phyloP scores from a whole-genome alignment of 2,329 filamentous ascomycete genomes.

The Bertia moriformis region DNA sequence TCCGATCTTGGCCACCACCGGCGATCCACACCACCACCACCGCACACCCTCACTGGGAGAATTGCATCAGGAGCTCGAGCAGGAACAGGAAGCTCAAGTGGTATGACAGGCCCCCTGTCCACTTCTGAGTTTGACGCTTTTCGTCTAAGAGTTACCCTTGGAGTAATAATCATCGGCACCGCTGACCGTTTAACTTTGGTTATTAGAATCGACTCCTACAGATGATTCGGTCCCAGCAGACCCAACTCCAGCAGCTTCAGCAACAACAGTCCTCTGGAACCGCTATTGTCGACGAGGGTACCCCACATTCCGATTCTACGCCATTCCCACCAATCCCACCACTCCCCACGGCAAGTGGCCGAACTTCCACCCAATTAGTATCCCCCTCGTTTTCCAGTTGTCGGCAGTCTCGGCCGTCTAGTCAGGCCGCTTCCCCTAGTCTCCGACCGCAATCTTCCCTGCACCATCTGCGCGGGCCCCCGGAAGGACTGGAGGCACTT shows the following conservation, averaged over 20 bases:
- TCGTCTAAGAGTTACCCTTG: not conserved
- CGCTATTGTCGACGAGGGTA: slow-evolving; percentile 23
- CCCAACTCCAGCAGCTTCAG: slow-evolving; percentile 21
- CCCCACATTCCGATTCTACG: slow-evolving; percentile 20
- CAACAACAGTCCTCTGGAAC: slow-evolving; percentile 14
- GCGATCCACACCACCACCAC: slow-evolving; percentile 29
- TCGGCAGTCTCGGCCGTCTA: slow-evolving; percentile 14
- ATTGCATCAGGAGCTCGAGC: slow-evolving; percentile 31
- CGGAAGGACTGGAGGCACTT: slow-evolving; percentile 12
- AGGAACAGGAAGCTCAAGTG: slow-evolving; percentile 34
- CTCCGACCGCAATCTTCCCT: slow-evolving; percentile 12
- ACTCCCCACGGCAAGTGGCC: not conserved
- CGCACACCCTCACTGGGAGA: slow-evolving; percentile 29
- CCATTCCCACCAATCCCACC: not conserved
- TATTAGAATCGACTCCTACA: slow-evolving; percentile 29
- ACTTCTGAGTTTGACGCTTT: too few relatives aligned
- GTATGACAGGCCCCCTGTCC: slow-evolving; percentile 13
- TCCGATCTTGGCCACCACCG: slow-evolving; percentile 20
- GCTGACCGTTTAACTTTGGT: slow-evolving; percentile 3
- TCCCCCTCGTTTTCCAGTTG: slow-evolving; percentile 17
- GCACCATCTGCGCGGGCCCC: slow-evolving; percentile 9
- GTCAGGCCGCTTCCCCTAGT: slow-evolving; percentile 19
- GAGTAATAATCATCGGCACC: slow-evolving; percentile 2
- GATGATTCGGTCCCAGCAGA: slow-evolving; percentile 29
- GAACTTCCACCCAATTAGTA: slow-evolving; percentile 9